These are phyloP conservation scores for Rhizopus stolonifer DNA, from an alignment of 371 early-diverging fungal species.

Conservation along the genomic window DNA sequence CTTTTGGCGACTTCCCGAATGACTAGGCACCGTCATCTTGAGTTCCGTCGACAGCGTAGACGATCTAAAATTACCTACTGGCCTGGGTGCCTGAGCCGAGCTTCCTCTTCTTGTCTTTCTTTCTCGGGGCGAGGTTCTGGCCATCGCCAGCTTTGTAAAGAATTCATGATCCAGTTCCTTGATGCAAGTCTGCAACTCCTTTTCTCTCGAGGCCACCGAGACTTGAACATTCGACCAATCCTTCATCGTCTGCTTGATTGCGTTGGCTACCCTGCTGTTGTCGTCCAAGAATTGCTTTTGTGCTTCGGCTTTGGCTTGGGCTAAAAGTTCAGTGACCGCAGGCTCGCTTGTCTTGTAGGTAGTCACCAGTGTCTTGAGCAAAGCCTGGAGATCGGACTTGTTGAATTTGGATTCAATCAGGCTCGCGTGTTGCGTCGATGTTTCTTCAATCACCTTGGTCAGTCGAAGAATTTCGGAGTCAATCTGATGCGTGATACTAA, in stretches of 20 bases:
- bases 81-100: conserved; percentile 7
- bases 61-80: conserved; percentile 16
- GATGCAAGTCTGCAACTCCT: conserved; percentile 41
- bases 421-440: conserved; percentile 38
- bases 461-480: conserved; percentile 35
- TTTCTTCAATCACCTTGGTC: conserved; percentile 29
- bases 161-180: conserved; percentile 46
- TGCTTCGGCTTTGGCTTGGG: conserved; percentile 36
- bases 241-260: conserved; percentile 42
- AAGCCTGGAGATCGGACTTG: conserved; percentile 48
- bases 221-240: conserved; percentile 43
- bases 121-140: conserved; percentile 25
- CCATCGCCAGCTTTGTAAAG: conserved; percentile 47
- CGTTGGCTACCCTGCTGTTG: conserved; percentile 48
- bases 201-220: conserved; percentile 30
- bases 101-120: conserved; percentile 6
- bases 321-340: conserved; percentile 20
- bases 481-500: conserved; percentile 46
- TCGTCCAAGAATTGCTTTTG: conserved; percentile 44
- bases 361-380: conserved; percentile 39
- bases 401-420: conserved; percentile 35
- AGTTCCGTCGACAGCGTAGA: conserved; percentile 27
- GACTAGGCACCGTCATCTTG: conserved; percentile 17
- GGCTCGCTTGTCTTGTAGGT: conserved; percentile 35
- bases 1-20: conserved; percentile 3